These are phyloP conservation scores for Euphorbia celastroides DNA, from an alignment of 441 rosid species.

Conservation along the genomic window DNA sequence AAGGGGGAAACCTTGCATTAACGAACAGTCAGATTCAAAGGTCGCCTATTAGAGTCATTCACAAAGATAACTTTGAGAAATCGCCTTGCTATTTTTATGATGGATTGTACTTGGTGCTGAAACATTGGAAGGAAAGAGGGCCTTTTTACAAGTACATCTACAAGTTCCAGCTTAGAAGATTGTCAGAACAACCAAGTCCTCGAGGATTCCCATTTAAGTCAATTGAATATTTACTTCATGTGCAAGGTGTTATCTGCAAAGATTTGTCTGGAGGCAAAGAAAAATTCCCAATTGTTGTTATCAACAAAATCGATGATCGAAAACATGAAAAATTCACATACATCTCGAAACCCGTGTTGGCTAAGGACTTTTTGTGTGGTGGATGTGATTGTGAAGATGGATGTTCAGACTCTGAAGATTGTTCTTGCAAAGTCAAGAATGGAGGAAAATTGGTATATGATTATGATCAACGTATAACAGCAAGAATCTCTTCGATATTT, in stretches of 20 bases:
- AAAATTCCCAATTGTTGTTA: conserved; percentile 42
- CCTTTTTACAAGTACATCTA: conserved; percentile 49
- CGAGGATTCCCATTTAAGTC: conserved; percentile 50
- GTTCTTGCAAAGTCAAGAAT: conserved; percentile 42
- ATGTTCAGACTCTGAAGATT: conserved; percentile 44
- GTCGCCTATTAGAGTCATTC: conserved; percentile 30
- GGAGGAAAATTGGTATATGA: conserved; percentile 55
- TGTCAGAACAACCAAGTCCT: conserved; percentile 55
- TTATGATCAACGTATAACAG: conserved; percentile 42
- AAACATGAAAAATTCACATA: conserved; percentile 50
- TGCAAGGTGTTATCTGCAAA: conserved; percentile 34
- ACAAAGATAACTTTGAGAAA: background rate
- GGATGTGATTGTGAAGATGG: conserved; percentile 47
- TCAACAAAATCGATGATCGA: conserved; percentile 52
- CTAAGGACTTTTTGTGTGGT: no score
- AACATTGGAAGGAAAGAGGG: conserved; percentile 42
- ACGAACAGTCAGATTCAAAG: conserved; percentile 25
- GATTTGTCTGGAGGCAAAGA: conserved; percentile 65
- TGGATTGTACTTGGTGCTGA: conserved; percentile 51
- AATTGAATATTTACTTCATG: conserved; percentile 20
- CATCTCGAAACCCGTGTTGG: conserved; percentile 23
- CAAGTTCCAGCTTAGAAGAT: conserved; percentile 45
- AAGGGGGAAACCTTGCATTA: conserved; percentile 38
- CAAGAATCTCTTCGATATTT: conserved; percentile 35
- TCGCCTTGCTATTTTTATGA: conserved; percentile 22